phyloP scores from a whole-genome alignment of 768 basidiomycete genomes.

The Psilocybe cubensis region DNA sequence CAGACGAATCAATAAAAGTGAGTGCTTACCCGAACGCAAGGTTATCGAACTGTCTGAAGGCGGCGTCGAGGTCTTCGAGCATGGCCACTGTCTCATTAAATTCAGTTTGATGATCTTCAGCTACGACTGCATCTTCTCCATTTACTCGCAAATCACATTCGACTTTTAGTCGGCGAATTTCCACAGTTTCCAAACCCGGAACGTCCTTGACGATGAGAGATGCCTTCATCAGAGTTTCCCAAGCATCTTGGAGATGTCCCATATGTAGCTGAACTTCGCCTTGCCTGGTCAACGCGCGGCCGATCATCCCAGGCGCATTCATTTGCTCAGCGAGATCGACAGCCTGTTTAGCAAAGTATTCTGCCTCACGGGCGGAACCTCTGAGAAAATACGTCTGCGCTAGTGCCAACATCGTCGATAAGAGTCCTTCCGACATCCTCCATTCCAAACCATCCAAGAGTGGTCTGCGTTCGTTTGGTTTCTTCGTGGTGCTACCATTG shows the following conservation, averaged over 20 bases:
- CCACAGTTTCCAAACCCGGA: conserved; percentile 59
- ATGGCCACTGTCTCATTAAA: conserved; percentile 61
- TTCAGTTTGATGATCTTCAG: conserved; percentile 50
- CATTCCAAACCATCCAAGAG: conserved; percentile 68
- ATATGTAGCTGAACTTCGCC: conserved; percentile 74
- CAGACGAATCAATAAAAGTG: neutral
- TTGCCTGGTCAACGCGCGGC: conserved; percentile 66
- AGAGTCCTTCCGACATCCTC: conserved; percentile 74
- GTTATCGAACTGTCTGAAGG: conserved; percentile 56
- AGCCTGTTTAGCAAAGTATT: conserved; percentile 83
- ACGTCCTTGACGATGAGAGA: conserved; percentile 48
- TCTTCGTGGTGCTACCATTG: conserved; percentile 25
- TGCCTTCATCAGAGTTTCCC: conserved; percentile 54
- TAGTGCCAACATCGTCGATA: conserved; percentile 68
- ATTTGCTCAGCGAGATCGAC: conserved; percentile 71
- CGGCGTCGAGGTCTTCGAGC: conserved; percentile 63
- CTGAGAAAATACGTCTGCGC: conserved; percentile 66
- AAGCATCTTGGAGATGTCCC: conserved; percentile 60
- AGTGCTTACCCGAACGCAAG: conserved; percentile 43
- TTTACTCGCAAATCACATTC: conserved; percentile 49
- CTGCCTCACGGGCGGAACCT: conserved; percentile 84
- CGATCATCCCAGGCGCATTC: conserved; percentile 64
- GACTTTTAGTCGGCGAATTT: conserved; percentile 59
- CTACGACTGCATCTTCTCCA: conserved; percentile 42
- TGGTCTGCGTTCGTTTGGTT: conserved; percentile 31